phyloP scores from a whole-genome alignment of 768 basidiomycete species.

The Kwoniella sp. region DNA sequence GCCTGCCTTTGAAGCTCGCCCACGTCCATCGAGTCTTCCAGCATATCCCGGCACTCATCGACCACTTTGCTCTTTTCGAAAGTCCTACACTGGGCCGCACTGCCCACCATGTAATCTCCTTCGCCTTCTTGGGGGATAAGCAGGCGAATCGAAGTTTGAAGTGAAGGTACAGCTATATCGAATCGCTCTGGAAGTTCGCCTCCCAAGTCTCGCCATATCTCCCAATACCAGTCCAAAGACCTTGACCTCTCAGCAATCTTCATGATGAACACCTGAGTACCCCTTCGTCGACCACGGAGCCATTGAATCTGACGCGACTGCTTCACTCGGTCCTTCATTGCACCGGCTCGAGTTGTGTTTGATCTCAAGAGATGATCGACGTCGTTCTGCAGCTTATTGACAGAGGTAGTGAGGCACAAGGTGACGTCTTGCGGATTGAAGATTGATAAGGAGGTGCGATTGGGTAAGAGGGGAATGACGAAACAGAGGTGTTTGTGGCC shows the following conservation, averaged over 20 bases:
- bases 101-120: slow-evolving; percentile 28
- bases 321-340: slow-evolving; percentile 34
- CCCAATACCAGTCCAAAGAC: slow-evolving; percentile 87
- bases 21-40: slow-evolving; percentile 66
- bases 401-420: slow-evolving; percentile 62
- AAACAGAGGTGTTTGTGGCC: slow-evolving; percentile 79
- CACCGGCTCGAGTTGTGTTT: slow-evolving; percentile 43
- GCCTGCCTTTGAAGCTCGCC: slow-evolving; percentile 64
- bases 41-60: slow-evolving; percentile 64
- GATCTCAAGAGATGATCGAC: slow-evolving; percentile 25
- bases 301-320: slow-evolving; percentile 57
- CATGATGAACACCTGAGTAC: slow-evolving; percentile 84
- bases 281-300: slow-evolving; percentile 62
- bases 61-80: slow-evolving; percentile 69
- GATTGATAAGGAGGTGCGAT: slow-evolving; percentile 71
- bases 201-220: slow-evolving; percentile 75
- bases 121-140: slow-evolving; percentile 64
- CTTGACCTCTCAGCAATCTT: slow-evolving; percentile 76
- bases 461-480: slow-evolving; percentile 69
- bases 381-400: slow-evolving; percentile 30
- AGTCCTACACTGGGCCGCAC: slow-evolving; percentile 58
- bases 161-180: slow-evolving; percentile 69
- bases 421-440: slow-evolving; percentile 86
- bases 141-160: slow-evolving; percentile 70
- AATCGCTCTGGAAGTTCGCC: slow-evolving; percentile 70